Base-by-base conservation (phyloP, 768 basidiomycete genomes). In the Suillus decipiens region DNA sequence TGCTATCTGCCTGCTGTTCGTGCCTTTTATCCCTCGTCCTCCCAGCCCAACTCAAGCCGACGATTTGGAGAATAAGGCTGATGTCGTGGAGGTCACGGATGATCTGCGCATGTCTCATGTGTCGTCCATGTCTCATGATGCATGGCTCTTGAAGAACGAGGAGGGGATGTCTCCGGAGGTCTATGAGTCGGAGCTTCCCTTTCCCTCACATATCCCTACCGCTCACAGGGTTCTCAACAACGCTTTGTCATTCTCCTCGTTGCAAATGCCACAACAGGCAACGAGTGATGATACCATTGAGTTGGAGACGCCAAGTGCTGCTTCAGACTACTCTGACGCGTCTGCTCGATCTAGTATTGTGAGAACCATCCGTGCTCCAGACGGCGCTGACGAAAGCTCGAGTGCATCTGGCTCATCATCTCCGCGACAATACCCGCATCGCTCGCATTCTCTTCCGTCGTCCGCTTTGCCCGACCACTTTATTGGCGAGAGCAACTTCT, bases 21-120 rank as follows among this genome's bases (percentile, higher is more conserved):
- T 65, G 22, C 54, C 42, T 17, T 8, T 51, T 42, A 43, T 56
- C 53, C 59, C 37, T 36, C 64, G 48, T 42, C 48, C 51, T 28
- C 50, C 60, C n/a, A 58, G 24, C 36, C n/a, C 69, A 22, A 62
- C 67, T 2, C 70, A 69, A 43, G 64, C 69, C 7, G 43, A 61
- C 36, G 74, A 73, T 55, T 12, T 36, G 55, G 64, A 67, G 48
- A 56, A 45, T 28, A 15, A 14, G 31, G 34, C 55, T 10, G 42
- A 45, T 28, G 36, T 14, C 24, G 19, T 17, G 14, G 37, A 62
- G 36, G 34, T 36, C n/a, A 15, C 6, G 39, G 53, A 60, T 19
- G 66, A 65, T 28, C 43, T 34, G n/a, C 64, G 28, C 22, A 43
- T 24, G 31, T 45, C 61, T 17, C 58, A 60, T 14, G 33, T 12